Conservation (phyloP, 208 protist species). For the Acanthamoeba castellanii region DNA sequence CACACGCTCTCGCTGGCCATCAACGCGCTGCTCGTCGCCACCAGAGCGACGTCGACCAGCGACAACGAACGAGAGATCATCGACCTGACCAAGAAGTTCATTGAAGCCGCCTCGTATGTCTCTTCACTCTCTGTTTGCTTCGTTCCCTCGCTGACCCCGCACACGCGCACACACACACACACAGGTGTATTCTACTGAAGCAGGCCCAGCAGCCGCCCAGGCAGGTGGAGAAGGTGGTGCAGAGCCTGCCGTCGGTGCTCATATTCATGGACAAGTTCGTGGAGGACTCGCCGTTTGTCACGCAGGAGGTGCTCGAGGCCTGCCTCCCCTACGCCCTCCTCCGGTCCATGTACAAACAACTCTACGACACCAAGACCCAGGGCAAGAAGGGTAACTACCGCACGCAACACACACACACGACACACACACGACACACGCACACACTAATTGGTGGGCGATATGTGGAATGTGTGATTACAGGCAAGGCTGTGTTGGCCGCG, state of each 20-base stretch:
- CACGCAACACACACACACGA: too few relatives aligned
- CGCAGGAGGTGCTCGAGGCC: conserved; percentile 31
- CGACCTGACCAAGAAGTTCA: conserved; percentile 44
- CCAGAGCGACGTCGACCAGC: not conserved
- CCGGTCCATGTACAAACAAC: conserved; percentile 69
- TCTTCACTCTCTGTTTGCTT: not conserved
- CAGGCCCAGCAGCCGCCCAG: conserved; percentile 58
- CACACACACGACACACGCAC: too few relatives aligned
- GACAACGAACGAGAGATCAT: conserved; percentile 42
- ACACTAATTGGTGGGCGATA: not conserved
- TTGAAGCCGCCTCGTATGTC: conserved; percentile 5
- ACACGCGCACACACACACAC: too few relatives aligned
- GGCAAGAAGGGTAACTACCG: conserved; percentile 12
- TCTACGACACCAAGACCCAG: conserved; percentile 58
- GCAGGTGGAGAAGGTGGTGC: conserved; percentile 61
- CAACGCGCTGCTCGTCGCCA: conserved; percentile 3
- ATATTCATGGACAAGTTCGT: conserved; percentile 74
- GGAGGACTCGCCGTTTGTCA: conserved; percentile 17
- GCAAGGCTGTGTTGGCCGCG: not conserved
- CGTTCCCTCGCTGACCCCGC: not conserved
- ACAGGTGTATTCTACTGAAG: conserved; percentile 56
- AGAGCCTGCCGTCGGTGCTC: conserved; percentile 63
- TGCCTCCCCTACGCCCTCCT: conserved; percentile 63
- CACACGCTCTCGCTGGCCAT: conserved; percentile 57
- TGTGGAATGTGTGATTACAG: not conserved